A percentile compares a stretch with the other conserved stretches of the same genome.
phyloP scores from a whole-genome alignment of 1,284 basidiomycete species.

The Psilocybe mexicana region DNA sequence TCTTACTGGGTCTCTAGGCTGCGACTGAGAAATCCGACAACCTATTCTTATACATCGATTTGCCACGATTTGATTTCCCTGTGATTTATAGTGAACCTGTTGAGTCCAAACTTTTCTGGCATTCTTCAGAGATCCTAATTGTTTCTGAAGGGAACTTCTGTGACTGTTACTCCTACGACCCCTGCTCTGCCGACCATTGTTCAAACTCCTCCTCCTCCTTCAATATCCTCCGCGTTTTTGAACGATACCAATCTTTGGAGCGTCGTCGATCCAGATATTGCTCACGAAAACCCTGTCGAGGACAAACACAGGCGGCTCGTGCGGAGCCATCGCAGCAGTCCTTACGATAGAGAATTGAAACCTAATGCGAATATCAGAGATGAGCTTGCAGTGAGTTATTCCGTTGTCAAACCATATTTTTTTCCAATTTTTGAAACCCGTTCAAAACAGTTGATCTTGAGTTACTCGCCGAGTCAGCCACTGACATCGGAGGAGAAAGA shows the following conservation, averaged over 20 bases:
- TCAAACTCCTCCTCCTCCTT: slow-evolving; percentile 44
- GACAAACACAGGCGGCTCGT: slow-evolving; percentile 95
- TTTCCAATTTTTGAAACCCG: not conserved
- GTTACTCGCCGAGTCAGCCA: slow-evolving; percentile 87
- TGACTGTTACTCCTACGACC: slow-evolving; percentile 37
- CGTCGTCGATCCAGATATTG: slow-evolving; percentile 91
- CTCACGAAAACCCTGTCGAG: slow-evolving; percentile 93
- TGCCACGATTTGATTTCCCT: slow-evolving; percentile 97
- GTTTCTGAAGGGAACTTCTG: slow-evolving; percentile 27
- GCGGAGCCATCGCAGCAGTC: slow-evolving; percentile 92
- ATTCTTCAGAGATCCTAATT: not conserved
- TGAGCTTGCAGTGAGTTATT: slow-evolving; percentile 77
- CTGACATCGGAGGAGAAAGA: slow-evolving; percentile 94
- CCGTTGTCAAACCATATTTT: not conserved
- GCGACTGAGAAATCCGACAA: slow-evolving; percentile 89
- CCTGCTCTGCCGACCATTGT: slow-evolving; percentile 34
- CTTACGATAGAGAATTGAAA: slow-evolving; percentile 94
- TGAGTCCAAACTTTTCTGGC: slow-evolving; percentile 19
- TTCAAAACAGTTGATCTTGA: slow-evolving; percentile 75
- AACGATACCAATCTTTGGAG: slow-evolving; percentile 79
- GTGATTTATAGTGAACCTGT: slow-evolving; percentile 94
- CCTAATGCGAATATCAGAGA: slow-evolving; percentile 96
- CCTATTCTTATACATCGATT: slow-evolving; percentile 91
- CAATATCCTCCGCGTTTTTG: slow-evolving; percentile 49
- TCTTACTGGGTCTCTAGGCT: slow-evolving; percentile 45